Evolutionary conservation across 768 basidiomycete species (phyloP), one percentile per base, ranked within the genome.

Genomic region (Lentinula aciculospora): DNA sequence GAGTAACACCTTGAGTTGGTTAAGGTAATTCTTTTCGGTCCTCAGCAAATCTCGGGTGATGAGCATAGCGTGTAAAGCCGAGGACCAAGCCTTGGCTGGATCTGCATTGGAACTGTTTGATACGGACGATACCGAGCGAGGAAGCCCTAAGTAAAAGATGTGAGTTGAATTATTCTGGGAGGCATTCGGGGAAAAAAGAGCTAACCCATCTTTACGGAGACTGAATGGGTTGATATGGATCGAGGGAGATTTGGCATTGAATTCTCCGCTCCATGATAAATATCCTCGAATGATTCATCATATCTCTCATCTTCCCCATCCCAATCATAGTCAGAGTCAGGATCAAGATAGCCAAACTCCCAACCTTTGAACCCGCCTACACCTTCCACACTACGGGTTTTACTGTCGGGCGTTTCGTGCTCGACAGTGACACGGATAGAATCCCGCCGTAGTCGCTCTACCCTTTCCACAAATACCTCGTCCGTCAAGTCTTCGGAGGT

Each of bases 401-500:
- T 50, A 29, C 27, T 39, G 23, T 39, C 19, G 9, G 10, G 4
- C 7, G 36, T 8, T 25, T 53, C 51, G 36, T 53, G 12, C 19
- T 51, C 49, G 12, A 15, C 4, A 53, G 21, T 21, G 6, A 32
- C 28, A n/a, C 36, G 34, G 3, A 48, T 7, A 19, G 56, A 47
- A n/a, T 47, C 45, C 44, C 44, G 44, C 23, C 75, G 68, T 61
- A 81, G 75, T 21, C 67, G 66, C 63, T 83, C 81, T 25, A 83
- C 70, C 47, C 72, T 72, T 48, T 76, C 69, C 5, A 83, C 72
- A 10, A 83, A 68, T 34, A 70, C 74, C 61, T 81, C 81, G 63
- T 83, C 80, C 2, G 80, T 73, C 49, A 81, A 70, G 17, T 68
- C 75, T 27, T 81, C 75, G 48, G 81, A 77, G 27, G 74, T 79